Evolutionary conservation across 2,329 filamentous ascomycete species (phyloP).

Genomic region (Colletotrichum scovillei): DNA sequence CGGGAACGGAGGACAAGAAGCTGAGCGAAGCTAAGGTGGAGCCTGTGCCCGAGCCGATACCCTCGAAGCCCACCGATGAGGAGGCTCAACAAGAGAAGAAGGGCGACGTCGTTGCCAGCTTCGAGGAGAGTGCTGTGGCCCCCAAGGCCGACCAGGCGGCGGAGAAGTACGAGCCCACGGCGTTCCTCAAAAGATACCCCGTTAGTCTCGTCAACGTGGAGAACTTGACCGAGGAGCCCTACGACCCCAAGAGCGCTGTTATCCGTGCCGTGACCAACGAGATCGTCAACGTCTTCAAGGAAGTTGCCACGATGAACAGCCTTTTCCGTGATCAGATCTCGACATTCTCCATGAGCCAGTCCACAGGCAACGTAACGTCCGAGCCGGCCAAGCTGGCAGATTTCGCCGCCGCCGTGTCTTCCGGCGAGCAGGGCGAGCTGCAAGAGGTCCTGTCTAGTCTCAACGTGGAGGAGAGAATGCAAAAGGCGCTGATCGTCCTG

Average conservation of each 20-base stretch:
- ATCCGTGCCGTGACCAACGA: slow-evolving; percentile 95
- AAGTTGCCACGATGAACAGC: slow-evolving; percentile 92
- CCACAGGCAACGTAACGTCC: slow-evolving; percentile 92
- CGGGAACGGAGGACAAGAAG: slow-evolving; percentile 63
- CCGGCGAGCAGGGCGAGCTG: slow-evolving; percentile 89
- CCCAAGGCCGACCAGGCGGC: slow-evolving; percentile 61
- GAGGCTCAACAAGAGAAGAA: slow-evolving; percentile 74
- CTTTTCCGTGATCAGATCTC: slow-evolving; percentile 98
- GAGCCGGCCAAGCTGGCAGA: slow-evolving; percentile 96
- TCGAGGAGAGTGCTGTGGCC: slow-evolving; percentile 83
- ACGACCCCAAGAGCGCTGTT: slow-evolving; percentile 88
- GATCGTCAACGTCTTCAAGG: slow-evolving; percentile 99
- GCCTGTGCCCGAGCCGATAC: slow-evolving; percentile 68
- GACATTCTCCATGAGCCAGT: slow-evolving; percentile 95
- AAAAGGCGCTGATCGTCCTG: slow-evolving; percentile 89
- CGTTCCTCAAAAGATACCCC: slow-evolving; percentile 90
- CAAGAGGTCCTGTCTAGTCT: slow-evolving; percentile 91
- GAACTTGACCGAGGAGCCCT: slow-evolving; percentile 88
- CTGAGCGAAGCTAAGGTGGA: slow-evolving; percentile 63
- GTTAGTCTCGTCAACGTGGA: slow-evolving; percentile 97
- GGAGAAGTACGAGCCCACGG: slow-evolving; percentile 83
- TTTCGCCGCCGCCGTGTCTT: slow-evolving; percentile 96
- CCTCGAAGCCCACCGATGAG: slow-evolving; percentile 63
- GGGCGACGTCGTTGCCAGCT: slow-evolving; percentile 96
- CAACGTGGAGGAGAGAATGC: slow-evolving; percentile 91